Evolutionary conservation across 306 rosid species (phyloP), one percentile per base, ranked within the genome.

Genomic region (Cicer bijugum): DNA sequence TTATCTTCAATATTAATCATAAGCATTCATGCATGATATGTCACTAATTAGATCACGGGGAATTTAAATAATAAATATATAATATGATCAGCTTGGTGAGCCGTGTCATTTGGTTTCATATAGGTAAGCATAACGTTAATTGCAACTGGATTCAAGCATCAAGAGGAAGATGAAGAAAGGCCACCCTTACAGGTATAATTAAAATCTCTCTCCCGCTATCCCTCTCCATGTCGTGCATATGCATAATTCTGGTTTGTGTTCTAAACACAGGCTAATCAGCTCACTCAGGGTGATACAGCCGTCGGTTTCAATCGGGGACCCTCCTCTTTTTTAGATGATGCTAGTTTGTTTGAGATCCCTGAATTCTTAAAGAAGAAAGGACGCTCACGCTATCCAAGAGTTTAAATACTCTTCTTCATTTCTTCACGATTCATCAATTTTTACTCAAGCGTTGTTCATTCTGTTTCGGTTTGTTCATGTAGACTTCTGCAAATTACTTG

Each of bases 121-220:
- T 88, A 94, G 98, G 96, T 94, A 45, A 94, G 98, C 79, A 94
- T 94, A 70, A 94, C 98, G 67, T 84, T 94, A 39, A 91, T 94
- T 78, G 98, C 98, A 37, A 94, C 98, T 19, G 98, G 98, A 80
- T 91, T 94, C 89, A 94, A 91, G 94, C 96, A 95, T 74, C 98
- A 89, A 87, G 98, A 94, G 69, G 98, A 94, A 80, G 84, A 77
- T 71, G 97, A 88, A 69, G 97, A 86, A 39, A 85, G 90, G 77
- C 86, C 90, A 74, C 87, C 91, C 52, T 50, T 78, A 64, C 96
- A 88, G 89, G 98, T 91, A 87, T 44, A 69, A 33, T 53, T 8
- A 60, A 57, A 57, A 9, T 8, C 8, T 40, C 52, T 38, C 17
- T 16, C 17, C 23, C 14, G 3, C 8, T 35, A 0, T 33, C 12